Evolutionary conservation across 495 filamentous ascomycete genomes (phyloP), one percentile per base, ranked within the genome.

Genomic region (Penicillium parvum): DNA sequence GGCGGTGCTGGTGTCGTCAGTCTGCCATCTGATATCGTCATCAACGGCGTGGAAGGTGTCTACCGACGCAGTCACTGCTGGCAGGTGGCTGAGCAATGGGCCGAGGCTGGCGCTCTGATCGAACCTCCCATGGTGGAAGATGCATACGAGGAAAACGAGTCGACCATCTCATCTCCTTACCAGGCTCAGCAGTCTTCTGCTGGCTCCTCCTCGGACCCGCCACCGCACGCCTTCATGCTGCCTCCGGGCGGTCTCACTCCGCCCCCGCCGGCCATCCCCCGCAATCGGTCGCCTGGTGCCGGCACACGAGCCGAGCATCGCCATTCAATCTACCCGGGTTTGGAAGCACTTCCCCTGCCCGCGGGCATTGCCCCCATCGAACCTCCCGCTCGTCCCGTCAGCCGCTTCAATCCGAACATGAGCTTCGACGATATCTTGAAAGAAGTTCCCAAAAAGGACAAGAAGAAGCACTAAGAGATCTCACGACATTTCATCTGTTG

Each of bases 1-100:
- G 82, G 83, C 21, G 79, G 84, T 29, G 73, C 75, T 33, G 81
- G 78, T 26, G 72, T 90, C 10, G 88, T 95, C 32, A 79, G 77
- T 56, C 73, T 95, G 16, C 88, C 90, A 3, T 75, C 81, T 12
- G 87, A 95, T 55, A 75, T 91, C 7, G 83, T 95, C 43, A 82
- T 95, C 52, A 87, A 95, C 52, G 84, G 88, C 12, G 81, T 94
- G 18, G 91, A 96, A 55, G 90, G 85, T 33, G 85, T 88, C 38
- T 98, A 95, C 64, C 83, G 85, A 20, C 84, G 90, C 18, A 87
- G 82, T 49, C 92, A 97, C 63, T 96, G 90, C 68, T 98, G 92
- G 92, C 63, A 82, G 37, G 76, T 84, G 30, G 90, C 87, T 10
- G 82, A 85, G 59, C 75, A 81, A 41, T 95, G 88, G 88, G 74